Base-by-base conservation (phyloP, 805 yeast genomes). In the Schwanniomyces sp. region DNA sequence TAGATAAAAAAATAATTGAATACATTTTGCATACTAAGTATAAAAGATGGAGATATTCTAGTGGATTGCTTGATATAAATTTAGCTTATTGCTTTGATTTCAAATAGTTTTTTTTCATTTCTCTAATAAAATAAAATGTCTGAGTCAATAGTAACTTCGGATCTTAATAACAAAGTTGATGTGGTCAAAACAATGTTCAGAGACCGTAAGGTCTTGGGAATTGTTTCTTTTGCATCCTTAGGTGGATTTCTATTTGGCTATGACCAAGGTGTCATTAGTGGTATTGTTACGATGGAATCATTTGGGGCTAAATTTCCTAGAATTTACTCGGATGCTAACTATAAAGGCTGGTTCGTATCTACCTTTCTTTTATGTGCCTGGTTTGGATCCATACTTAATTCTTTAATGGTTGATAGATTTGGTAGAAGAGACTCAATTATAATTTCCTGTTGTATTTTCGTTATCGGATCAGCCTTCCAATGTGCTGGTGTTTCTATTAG, bases 221-320 rank as follows among this genome's bases (percentile, higher is more conserved):
- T 52, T 4, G 39, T 51, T 14, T 38, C 41, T 12, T 52, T 54
- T 46, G 56, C 55, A 9, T 50, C 54, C 2, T 28, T 54, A n/a
- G 56, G 53, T 6, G 58, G 58, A 7, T 74, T 81, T 5, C 72
- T 85, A 43, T 85, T 85, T 57, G 91, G 91, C 45, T 85, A 83
- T 57, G 88, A 85, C 58, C 90, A 85, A 62, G 90, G 90, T 59
- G 76, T 85, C 40, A 84, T 85, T 86, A 74, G 85, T 26, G 81
- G 83, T 56, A 63, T 82, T 34, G 78, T 81, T 69, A 79, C 50
- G 66, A 81, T 51, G 64, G 66, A 51, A 52, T 63, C 63, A 32
- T 79, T 82, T 43, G 78, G 82, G 36, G 56, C 62, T 3, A 64
- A 61, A 41, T 66, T 66, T 46, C 68, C 69, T 1, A 52, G 64